These are phyloP conservation scores for Turnera subulata DNA, from an alignment of 345 rosid species.

Conservation along the genomic window DNA sequence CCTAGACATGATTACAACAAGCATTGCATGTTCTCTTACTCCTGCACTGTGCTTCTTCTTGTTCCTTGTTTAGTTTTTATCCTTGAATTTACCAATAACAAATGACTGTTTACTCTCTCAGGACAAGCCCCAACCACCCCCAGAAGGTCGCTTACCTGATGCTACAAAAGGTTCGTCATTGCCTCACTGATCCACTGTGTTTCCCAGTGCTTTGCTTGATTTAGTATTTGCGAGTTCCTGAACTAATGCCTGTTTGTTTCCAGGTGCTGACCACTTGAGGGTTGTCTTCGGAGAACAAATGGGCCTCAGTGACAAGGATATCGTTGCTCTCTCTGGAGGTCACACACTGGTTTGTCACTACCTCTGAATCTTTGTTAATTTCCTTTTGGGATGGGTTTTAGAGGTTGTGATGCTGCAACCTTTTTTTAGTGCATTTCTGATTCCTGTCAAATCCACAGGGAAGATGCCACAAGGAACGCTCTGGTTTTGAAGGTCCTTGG, in stretches of 20 bases:
- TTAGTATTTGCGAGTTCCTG: not conserved
- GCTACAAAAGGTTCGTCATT: constrained; percentile 67
- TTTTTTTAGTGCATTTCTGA: not conserved
- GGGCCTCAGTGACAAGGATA: constrained; percentile 90
- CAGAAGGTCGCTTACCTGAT: constrained; percentile 97
- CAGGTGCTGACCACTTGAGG: constrained; percentile 85
- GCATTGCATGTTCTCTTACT: too few species aligned
- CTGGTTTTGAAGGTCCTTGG: constrained; percentile 98
- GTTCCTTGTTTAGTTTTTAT: not conserved
- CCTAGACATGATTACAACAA: too few species aligned
- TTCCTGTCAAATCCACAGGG: constrained; percentile 40
- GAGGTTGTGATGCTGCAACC: not conserved
- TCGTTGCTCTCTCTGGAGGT: constrained; percentile 90
- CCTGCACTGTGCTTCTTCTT: not conserved
- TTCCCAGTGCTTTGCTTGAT: not conserved
- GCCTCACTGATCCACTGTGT: not conserved
- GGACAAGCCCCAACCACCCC: constrained; percentile 93
- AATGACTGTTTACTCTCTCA: constrained; percentile 18
- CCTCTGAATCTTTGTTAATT: not conserved
- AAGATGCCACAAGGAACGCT: constrained; percentile 91
- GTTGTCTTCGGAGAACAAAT: constrained; percentile 55
- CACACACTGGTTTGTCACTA: constrained; percentile 80
- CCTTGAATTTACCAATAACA: not conserved
- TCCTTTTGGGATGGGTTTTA: not conserved
- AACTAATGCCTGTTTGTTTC: not conserved